Evolutionary conservation across 129 eudicot genomes (phyloP), one percentile per base, ranked within the genome.

Genomic region (Glebionis coronaria): DNA sequence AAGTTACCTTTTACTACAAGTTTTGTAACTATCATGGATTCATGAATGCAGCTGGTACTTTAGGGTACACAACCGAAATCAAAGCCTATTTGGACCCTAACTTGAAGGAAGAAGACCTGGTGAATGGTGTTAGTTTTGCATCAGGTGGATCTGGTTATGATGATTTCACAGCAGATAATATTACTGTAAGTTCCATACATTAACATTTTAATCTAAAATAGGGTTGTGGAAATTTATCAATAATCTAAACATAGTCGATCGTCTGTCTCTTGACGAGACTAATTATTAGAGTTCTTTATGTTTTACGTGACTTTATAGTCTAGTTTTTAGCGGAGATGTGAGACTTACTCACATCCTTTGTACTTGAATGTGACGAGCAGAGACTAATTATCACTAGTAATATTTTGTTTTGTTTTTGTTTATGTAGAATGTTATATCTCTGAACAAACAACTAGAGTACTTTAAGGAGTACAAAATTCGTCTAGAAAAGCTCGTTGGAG

Each of bases 81-180:
- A 74, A 65, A 73, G 90, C 78, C 19, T 87, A 78, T 68, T 62
- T 83, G 31, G 87, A 87, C 19, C 82, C 68, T 5, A 23, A 63
- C 5, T 35, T 87, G 46, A 63, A 50, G 38, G 69, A 65, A 31
- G 72, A 44, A 63, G 94, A 87, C 50, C 55, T 87, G 28, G 8
- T 81, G 63, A 82, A 83, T 61, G 94, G 94, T 50, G 87, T 87
- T 70, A 87, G 94, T 77, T 87, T 87, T 63, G 94, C 89, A 47
- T 83, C 94, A 44, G 89, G 89, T 62, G 89, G 81, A 45, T 83
- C 89, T 4, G 89, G 89, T 54, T 87, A 80, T 23, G 94, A 87
- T 74, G 89, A 78, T 46, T 62, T 78, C 61, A 87, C 94, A 0
- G 82, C 94, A 52, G 42, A 35, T 35, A 83, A 81, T 62, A 29